Evolutionary conservation across 768 basidiomycete genomes (phyloP).

Genomic region (Tricholoma bakamatsutake): DNA sequence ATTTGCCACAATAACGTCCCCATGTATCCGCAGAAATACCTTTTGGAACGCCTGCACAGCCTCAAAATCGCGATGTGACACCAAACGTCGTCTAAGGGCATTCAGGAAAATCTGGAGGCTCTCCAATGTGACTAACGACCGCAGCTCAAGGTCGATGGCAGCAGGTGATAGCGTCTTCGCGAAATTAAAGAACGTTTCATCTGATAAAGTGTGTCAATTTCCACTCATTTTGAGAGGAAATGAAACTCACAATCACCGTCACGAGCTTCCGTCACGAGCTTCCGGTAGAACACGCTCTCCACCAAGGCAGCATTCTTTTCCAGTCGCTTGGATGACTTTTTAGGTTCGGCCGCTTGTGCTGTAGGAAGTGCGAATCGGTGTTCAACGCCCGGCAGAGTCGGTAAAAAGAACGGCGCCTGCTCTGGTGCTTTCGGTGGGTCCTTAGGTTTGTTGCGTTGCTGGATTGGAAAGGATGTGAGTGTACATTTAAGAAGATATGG

Average conservation of each 20-base stretch:
- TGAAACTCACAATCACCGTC: conserved; percentile 62
- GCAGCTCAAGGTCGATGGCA: conserved; percentile 85
- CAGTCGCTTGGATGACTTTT: conserved; percentile 45
- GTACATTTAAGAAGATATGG: background rate
- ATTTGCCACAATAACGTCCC: conserved; percentile 72
- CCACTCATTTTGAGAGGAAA: background rate
- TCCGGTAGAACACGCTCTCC: conserved; percentile 68
- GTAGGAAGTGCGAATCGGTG: conserved; percentile 62
- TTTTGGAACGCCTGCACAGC: conserved; percentile 85
- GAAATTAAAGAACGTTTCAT: conserved; percentile 79
- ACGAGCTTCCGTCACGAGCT: conserved; percentile 47
- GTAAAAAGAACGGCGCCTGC: conserved; percentile 95
- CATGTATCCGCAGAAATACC: conserved; percentile 82
- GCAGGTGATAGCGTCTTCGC: conserved; percentile 87
- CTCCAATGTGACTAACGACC: conserved; percentile 63
- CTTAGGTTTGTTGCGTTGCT: conserved; percentile 96
- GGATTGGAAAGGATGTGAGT: background rate
- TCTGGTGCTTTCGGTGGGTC: conserved; percentile 94
- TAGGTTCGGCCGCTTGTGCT: conserved; percentile 31
- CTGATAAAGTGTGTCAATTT: conserved; percentile 29
- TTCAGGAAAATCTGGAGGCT: conserved; percentile 64
- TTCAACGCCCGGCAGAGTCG: conserved; percentile 85
- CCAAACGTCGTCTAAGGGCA: conserved; percentile 67
- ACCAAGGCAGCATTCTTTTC: conserved; percentile 44
- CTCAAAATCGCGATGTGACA: conserved; percentile 87